phyloP scores from a whole-genome alignment of 1,139 yeast genomes.

The Lodderomyces elongisporus region DNA sequence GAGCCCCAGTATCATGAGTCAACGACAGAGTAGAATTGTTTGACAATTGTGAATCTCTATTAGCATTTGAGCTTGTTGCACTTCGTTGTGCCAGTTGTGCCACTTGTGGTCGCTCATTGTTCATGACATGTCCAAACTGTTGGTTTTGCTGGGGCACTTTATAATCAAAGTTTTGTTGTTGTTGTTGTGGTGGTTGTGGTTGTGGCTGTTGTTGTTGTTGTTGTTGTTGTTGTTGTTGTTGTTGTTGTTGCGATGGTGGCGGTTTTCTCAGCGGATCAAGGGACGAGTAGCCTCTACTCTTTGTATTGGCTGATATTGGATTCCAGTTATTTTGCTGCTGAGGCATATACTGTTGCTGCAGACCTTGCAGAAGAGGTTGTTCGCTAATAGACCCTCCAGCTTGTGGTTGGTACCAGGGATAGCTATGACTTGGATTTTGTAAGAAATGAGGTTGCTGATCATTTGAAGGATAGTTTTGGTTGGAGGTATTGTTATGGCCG shows the following conservation, averaged over 20 bases:
- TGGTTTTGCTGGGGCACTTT: neutral
- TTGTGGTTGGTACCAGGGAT: too few relatives aligned
- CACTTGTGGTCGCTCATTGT: too few relatives aligned
- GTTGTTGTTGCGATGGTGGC: conserved; percentile 6
- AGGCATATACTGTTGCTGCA: conserved; percentile 5
- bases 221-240: conserved; percentile 1
- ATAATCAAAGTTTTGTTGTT: conserved; percentile 1
- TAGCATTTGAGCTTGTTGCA: too few relatives aligned
- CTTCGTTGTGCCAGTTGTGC: too few relatives aligned
- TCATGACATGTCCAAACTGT: too few relatives aligned
- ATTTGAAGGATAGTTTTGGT: too few relatives aligned
- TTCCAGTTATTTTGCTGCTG: conserved; percentile 9
- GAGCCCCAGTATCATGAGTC: conserved; percentile 7
- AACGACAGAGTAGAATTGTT: conserved; percentile 7
- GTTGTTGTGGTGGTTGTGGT: conserved; percentile 3
- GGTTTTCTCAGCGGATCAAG: conserved; percentile 4
- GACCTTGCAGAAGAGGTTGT: conserved; percentile 7
- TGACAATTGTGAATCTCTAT: too few relatives aligned
- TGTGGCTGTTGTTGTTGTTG: conserved; percentile 2
- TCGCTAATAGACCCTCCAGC: conserved; percentile 1
- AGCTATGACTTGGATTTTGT: conserved; percentile 1
- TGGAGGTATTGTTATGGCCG: too few relatives aligned
- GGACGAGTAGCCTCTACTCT: too few relatives aligned
- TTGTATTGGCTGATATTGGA: too few relatives aligned
- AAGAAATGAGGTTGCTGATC: neutral